These are phyloP conservation scores for Bothriochloa decipiens DNA, from an alignment of 176 grass and related monocot genomes.

Conservation along the genomic window DNA sequence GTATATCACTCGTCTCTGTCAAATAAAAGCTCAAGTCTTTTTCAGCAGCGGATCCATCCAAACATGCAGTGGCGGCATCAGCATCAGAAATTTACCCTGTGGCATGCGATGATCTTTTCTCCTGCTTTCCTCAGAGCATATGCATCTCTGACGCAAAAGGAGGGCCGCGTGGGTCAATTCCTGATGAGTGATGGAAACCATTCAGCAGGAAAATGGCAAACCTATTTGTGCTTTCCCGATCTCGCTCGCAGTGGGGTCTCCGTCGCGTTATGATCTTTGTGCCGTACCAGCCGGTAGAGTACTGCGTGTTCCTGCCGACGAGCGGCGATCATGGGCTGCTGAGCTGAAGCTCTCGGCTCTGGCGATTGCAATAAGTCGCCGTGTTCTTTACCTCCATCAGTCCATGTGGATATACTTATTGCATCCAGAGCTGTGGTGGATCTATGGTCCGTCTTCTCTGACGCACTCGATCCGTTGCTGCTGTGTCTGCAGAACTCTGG, in stretches of 20 bases:
- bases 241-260: constrained; percentile 31
- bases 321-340: constrained; percentile 21
- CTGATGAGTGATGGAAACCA: background rate
- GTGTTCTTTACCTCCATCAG: background rate
- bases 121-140: background rate
- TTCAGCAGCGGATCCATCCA: background rate
- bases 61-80: background rate
- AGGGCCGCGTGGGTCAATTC: background rate
- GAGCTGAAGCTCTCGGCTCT: constrained; percentile 15
- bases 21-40: constrained; percentile 39
- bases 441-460: constrained; percentile 25
- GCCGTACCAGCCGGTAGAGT: constrained; percentile 7
- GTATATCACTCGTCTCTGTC: constrained; percentile 33
- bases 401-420: constrained; percentile 39
- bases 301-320: constrained; percentile 32
- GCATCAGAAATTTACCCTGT: background rate
- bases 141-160: background rate
- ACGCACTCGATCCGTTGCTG: background rate
- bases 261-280: constrained; percentile 5
- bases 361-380: constrained; percentile 42
- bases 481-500: background rate
- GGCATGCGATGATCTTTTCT: constrained; percentile 7
- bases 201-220: constrained; percentile 5
- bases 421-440: background rate
- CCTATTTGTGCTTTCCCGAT: background rate